phyloP scores from a whole-genome alignment of 495 filamentous ascomycete genomes.

The Cladorrhinum samala region DNA sequence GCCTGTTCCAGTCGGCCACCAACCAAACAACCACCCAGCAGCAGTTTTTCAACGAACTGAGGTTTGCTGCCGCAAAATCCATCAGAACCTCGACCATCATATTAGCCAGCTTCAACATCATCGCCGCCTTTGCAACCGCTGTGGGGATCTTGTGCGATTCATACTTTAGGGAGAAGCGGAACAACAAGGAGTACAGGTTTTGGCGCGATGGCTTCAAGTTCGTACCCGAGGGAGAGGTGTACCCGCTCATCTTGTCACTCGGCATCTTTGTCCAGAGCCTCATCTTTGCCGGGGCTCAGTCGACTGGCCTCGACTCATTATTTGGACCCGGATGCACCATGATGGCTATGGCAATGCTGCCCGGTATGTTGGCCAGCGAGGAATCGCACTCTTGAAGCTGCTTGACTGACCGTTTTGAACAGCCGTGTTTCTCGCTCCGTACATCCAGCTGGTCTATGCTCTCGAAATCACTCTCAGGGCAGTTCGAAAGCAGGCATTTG shows the following conservation, averaged over 20 bases:
- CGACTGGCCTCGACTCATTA: slow-evolving; percentile 35
- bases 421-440: slow-evolving; percentile 46
- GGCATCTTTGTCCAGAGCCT: slow-evolving; percentile 42
- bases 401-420: slow-evolving; percentile 13
- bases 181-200: slow-evolving; percentile 25
- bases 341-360: slow-evolving; percentile 41
- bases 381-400: background rate
- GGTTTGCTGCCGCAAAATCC: slow-evolving; percentile 39
- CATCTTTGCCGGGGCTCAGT: slow-evolving; percentile 40
- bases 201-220: slow-evolving; percentile 33
- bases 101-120: slow-evolving; percentile 42
- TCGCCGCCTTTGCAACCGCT: slow-evolving; percentile 41
- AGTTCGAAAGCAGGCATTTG: slow-evolving; percentile 36
- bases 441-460: slow-evolving; percentile 41
- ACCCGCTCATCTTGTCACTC: slow-evolving; percentile 40
- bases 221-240: slow-evolving; percentile 34
- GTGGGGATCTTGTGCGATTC: slow-evolving; percentile 39
- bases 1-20: slow-evolving; percentile 31
- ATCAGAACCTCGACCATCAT: slow-evolving; percentile 45
- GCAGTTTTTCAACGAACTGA: slow-evolving; percentile 36
- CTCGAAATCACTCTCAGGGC: slow-evolving; percentile 37
- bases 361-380: slow-evolving; percentile 30
- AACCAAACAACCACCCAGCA: slow-evolving; percentile 25
- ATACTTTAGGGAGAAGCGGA: slow-evolving; percentile 33
- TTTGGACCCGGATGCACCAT: slow-evolving; percentile 35